Evolutionary conservation across 2,329 filamentous ascomycete species (phyloP), one percentile per base, ranked within the genome.

Genomic region (Aspergillus proliferans): DNA sequence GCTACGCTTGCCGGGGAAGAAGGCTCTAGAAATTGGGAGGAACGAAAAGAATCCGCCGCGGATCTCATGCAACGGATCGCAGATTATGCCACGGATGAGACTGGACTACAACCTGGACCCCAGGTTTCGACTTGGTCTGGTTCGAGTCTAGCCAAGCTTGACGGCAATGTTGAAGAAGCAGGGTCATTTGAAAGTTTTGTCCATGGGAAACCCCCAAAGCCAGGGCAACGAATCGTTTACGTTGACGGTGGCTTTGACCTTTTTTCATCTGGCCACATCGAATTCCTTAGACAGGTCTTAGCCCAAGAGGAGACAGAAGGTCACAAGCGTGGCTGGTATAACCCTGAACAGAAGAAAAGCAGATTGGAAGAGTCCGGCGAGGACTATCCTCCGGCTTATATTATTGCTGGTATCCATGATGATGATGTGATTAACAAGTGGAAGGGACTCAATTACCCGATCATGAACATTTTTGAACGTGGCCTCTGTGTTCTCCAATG

Each of bases 381-480:
- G 42, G 88, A 94, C 69, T 95, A 94, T 62, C 77, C 81, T 0
- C 89, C 90, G 0, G 86, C 84, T 6, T 97, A 88, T 66, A 80
- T 98, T n/a, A 82, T 97, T 40, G 91, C 89, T 2, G 93, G 93
- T 44, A 85, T 98, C 21, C 93, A 98, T 70, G 88, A 95, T 62
- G 93, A 98, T 67, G 83, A 86, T 55, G 90, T 95, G 52, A 95
- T 98, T 70, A 98, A 98, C 71, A 77, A 86, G 61, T 94, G 90
- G 87, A 97, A 97, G 72, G 92, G 93, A 33, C 80, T 96, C 61
- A 98, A 98, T 73, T 98, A 96, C 66, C 93, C 93, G 22, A 97
- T 98, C 73, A 98, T 98, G 93, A 98, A 97, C 75, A 91, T 95
- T 49, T 95, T 92, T 62, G 93, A 98, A 76, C 86, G 93, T 39